These are phyloP conservation scores for Spathaspora sp. DNA, from an alignment of 805 yeast genomes.

Conservation along the genomic window DNA sequence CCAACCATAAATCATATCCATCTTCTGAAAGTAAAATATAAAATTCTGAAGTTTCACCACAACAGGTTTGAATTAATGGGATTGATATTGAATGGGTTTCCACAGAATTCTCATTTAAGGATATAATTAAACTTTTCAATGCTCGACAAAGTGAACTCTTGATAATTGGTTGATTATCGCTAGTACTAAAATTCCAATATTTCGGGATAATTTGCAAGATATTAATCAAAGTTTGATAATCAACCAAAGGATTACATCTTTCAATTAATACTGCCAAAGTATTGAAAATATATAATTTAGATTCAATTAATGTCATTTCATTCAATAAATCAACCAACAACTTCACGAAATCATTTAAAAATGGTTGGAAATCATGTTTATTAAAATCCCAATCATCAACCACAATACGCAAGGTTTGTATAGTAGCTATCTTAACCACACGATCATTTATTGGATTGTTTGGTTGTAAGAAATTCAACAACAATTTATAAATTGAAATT, in stretches of 20 bases:
- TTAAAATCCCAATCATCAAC: conserved; percentile 87
- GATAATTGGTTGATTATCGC: conserved; percentile 39
- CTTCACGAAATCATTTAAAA: conserved; percentile 47
- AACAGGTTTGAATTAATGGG: conserved; percentile 66
- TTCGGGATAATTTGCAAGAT: conserved; percentile 59
- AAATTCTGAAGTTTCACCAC: conserved; percentile 37
- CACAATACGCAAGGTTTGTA: conserved; percentile 62
- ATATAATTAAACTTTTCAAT: conserved; percentile 50
- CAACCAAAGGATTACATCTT: conserved; percentile 61
- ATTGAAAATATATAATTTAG: conserved; percentile 69
- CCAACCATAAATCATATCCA: conserved; percentile 82
- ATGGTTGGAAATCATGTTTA: conserved; percentile 65
- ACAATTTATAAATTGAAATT: conserved; percentile 53
- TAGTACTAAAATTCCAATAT: conserved; percentile 65
- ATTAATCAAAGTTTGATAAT: conserved; percentile 46
- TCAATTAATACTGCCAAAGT: conserved; percentile 62
- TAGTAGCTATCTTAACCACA: conserved; percentile 77
- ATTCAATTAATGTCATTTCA: conserved; percentile 59
- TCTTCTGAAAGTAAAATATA: conserved; percentile 72
- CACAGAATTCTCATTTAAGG: conserved; percentile 52
- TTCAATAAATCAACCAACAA: conserved; percentile 49
- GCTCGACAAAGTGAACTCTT: conserved; percentile 46
- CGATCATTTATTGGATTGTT: conserved; percentile 54
- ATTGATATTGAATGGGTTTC: conserved; percentile 52
- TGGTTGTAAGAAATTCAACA: conserved; percentile 46